Evolutionary conservation across 2,329 filamentous ascomycete genomes (phyloP).

Genomic region (Harringtonia lauricola): DNA sequence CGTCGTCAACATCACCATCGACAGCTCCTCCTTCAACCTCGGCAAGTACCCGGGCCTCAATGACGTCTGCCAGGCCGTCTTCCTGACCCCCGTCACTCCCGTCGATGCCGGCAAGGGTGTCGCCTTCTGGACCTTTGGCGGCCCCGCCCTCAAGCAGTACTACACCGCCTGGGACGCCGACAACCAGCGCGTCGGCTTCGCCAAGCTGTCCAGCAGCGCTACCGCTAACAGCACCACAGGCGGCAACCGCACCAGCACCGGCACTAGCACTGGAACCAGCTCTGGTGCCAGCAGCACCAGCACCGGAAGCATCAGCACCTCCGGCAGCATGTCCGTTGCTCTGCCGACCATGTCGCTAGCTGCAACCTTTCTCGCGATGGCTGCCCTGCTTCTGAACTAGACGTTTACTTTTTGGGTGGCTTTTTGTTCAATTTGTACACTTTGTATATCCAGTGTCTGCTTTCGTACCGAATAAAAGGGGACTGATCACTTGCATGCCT

Average conservation of each 20-base stretch:
- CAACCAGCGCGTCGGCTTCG: slow-evolving; percentile 16
- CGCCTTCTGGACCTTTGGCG: slow-evolving; percentile 18
- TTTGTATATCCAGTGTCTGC: too few relatives aligned
- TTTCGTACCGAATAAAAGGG: too few relatives aligned
- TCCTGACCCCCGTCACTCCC: slow-evolving; percentile 12
- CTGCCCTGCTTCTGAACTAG: too few relatives aligned
- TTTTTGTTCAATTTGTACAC: too few relatives aligned
- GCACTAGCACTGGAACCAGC: background rate
- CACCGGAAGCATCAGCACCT: background rate
- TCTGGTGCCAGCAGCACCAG: background rate
- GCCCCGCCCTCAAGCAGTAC: slow-evolving; percentile 21
- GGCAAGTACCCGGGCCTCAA: slow-evolving; percentile 16
- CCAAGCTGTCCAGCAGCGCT: background rate
- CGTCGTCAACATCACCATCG: slow-evolving; percentile 16
- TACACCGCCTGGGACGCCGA: slow-evolving; percentile 22
- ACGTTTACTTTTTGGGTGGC: too few relatives aligned
- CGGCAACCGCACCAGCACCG: background rate
- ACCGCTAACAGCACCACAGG: background rate
- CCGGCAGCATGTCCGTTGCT: background rate
- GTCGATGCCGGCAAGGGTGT: slow-evolving; percentile 3
- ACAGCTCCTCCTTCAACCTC: slow-evolving; percentile 17
- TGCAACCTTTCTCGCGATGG: too few relatives aligned
- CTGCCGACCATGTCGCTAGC: too few relatives aligned
- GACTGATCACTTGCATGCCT: too few relatives aligned
- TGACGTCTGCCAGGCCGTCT: slow-evolving; percentile 19